A percentile compares a stretch with the other conserved stretches of the same genome.
Evolutionary conservation across 2,329 filamentous ascomycete species (phyloP).

Genomic region (Ophiocordyceps australis): DNA sequence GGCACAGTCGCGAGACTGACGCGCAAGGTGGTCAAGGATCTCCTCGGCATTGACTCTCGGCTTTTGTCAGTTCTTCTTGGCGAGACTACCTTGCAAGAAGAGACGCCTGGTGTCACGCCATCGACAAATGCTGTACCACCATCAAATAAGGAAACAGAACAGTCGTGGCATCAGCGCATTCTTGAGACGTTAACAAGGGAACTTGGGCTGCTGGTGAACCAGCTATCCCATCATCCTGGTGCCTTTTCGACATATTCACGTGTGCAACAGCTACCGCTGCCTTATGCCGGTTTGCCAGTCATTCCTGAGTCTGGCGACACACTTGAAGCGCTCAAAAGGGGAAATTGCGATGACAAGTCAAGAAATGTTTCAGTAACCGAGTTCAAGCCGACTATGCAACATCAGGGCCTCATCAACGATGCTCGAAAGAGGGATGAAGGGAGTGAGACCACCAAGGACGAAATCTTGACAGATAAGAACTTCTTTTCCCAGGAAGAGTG

Average conservation of each 20-base stretch:
- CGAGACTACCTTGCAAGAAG: too few species aligned
- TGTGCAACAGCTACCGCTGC: constrained; percentile 43
- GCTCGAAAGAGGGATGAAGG: constrained; percentile 8
- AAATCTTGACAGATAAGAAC: constrained; percentile 7
- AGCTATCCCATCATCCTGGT: constrained; percentile 63
- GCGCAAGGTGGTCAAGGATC: constrained; percentile 66
- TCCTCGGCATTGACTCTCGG: constrained; percentile 81
- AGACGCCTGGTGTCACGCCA: too few species aligned
- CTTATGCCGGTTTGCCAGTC: constrained; percentile 62
- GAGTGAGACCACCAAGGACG: constrained; percentile 7
- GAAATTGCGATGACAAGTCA: too few species aligned
- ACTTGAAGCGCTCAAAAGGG: constrained; percentile 5
- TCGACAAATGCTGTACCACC: too few species aligned
- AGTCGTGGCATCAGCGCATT: constrained; percentile 57
- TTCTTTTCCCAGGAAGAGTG: constrained; percentile 61
- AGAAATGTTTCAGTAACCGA: constrained; percentile 13
- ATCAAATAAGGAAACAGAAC: too few species aligned
- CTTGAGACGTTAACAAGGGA: constrained; percentile 76
- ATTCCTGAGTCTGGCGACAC: constrained; percentile 31
- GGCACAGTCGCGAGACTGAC: constrained; percentile 70
- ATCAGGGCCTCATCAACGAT: constrained; percentile 18
- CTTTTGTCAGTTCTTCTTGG: constrained; percentile 77
- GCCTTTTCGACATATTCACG: constrained; percentile 71
- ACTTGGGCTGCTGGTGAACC: constrained; percentile 66
- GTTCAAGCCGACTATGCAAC: constrained; percentile 28